These are phyloP conservation scores for Lodderomyces jiufengensis DNA, from an alignment of 1,139 yeast genomes.

Conservation along the genomic window DNA sequence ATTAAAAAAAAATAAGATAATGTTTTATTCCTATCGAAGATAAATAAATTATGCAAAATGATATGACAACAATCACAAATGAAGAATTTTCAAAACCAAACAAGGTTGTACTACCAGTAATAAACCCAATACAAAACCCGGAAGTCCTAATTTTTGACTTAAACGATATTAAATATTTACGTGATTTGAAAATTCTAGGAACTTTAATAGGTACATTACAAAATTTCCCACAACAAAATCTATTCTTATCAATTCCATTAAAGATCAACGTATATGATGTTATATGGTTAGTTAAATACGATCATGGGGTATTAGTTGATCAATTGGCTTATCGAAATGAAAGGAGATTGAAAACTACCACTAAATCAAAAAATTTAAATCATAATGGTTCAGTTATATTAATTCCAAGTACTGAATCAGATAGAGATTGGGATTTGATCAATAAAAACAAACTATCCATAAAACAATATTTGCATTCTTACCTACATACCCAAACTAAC, in stretches of 20 bases:
- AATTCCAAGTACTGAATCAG: conserved; percentile 9
- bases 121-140: conserved; percentile 28
- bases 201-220: conserved; percentile 79
- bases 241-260: conserved; percentile 79
- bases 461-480: conserved; percentile 9
- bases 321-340: conserved; percentile 17
- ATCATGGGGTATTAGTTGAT: conserved; percentile 36
- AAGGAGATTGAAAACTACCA: not conserved
- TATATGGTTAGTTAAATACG: conserved; percentile 53
- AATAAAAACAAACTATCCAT: conserved; percentile 8
- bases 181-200: conserved; percentile 62
- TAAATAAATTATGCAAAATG: no score
- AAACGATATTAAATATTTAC: conserved; percentile 47
- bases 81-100: no score
- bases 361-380: not conserved
- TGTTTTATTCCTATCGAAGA: no score
- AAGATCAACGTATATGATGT: conserved; percentile 73
- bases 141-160: conserved; percentile 49
- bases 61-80: no score
- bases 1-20: no score
- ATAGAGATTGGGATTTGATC: conserved; percentile 9
- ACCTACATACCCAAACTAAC: conserved; percentile 4
- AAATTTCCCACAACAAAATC: conserved; percentile 86
- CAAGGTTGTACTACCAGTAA: conserved; percentile 18
- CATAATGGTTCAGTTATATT: conserved; percentile 9